These are phyloP conservation scores for Russula compacta DNA, from an alignment of 768 basidiomycete genomes.

Conservation along the genomic window DNA sequence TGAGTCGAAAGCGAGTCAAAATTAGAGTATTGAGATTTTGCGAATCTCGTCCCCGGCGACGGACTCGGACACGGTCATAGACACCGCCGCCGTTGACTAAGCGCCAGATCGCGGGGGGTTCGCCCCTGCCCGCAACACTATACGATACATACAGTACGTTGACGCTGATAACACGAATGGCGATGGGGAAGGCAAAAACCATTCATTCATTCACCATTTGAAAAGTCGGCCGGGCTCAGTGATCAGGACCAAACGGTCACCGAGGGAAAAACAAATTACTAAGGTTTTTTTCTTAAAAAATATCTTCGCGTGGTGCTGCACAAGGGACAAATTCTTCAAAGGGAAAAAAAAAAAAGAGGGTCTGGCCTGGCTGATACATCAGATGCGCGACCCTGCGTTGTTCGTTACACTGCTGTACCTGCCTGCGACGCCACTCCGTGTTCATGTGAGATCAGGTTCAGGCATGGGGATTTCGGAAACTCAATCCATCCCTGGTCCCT, in stretches of 20 bases:
- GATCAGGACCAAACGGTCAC: background rate
- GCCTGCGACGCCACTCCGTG: background rate
- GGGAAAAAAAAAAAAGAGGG: background rate
- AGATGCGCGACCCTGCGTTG: constrained; percentile 1
- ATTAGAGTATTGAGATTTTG: no score
- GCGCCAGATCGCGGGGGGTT: background rate
- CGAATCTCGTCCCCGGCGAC: no score
- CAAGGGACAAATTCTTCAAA: background rate
- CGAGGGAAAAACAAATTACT: background rate
- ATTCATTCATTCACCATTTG: background rate
- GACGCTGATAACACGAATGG: background rate
- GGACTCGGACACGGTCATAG: no score
- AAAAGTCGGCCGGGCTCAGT: background rate
- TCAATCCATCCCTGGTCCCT: background rate
- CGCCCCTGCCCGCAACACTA: no score
- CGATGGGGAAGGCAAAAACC: background rate
- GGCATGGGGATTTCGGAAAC: background rate
- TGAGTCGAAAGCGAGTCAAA: no score
- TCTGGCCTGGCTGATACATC: background rate
- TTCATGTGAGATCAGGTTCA: background rate
- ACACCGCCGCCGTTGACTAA: background rate
- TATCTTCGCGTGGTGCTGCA: background rate
- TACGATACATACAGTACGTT: no score
- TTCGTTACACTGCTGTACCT: background rate
- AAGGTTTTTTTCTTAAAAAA: background rate